Percentiles rank a stretch among this genome's conserved stretches.
These are phyloP conservation scores for Alnus rubra DNA, from an alignment of 306 rosid genomes.

Conservation along the genomic window DNA sequence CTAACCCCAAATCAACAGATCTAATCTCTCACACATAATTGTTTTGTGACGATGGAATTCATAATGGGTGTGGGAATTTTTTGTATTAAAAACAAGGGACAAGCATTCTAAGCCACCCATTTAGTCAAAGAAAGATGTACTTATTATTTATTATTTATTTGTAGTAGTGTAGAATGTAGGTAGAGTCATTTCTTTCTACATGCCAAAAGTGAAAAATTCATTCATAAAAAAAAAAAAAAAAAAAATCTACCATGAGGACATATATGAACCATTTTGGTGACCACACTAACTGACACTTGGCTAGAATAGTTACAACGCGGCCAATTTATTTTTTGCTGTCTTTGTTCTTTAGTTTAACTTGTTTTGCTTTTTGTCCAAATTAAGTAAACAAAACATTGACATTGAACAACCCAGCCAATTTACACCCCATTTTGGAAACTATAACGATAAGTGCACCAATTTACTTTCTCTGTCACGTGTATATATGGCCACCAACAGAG, in stretches of 20 bases:
- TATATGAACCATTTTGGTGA: neutral
- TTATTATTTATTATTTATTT: neutral
- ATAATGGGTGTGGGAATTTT: slow-evolving; percentile 8
- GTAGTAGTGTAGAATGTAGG: neutral
- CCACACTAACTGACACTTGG: neutral
- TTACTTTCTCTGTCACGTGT: too few species aligned
- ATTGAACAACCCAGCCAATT: neutral
- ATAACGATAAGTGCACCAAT: too few species aligned
- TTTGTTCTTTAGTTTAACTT: neutral
- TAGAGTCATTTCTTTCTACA: neutral
- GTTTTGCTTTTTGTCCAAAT: neutral
- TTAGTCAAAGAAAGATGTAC: neutral
- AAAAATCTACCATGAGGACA: neutral
- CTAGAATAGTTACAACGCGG: neutral
- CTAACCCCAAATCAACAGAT: neutral
- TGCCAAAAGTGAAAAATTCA: neutral
- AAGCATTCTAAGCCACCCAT: neutral
- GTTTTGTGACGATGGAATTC: neutral
- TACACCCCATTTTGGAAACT: neutral
- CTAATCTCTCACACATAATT: neutral
- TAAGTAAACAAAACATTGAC: neutral
- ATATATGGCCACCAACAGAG: neutral
- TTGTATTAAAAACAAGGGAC: neutral
- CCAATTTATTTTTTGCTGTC: neutral
- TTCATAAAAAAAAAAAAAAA: too few species aligned